A percentile compares a stretch with the other conserved stretches of the same genome.
These are phyloP conservation scores for Poteriospumella lacustris DNA, from an alignment of 108 stramenopile genomes.

Conservation along the genomic window DNA sequence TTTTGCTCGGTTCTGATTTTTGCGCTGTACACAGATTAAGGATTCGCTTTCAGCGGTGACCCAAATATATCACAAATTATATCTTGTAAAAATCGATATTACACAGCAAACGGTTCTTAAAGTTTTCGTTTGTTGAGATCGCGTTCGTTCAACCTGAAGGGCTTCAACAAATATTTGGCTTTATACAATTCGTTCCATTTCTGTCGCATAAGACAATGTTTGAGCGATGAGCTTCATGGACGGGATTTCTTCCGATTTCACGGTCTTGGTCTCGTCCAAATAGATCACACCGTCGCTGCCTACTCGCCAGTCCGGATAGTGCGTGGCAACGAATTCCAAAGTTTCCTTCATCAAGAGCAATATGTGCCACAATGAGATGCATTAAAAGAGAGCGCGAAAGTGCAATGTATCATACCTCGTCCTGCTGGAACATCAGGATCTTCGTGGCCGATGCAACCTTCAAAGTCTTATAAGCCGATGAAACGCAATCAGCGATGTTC, in stretches of 20 bases:
- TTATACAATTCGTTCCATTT: constrained; percentile 83
- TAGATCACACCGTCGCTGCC: constrained; percentile 53
- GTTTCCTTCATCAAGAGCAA: background rate
- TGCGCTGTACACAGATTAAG: constrained; percentile 18
- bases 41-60: no score
- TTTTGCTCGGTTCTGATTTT: constrained; percentile 11
- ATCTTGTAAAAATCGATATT: no score
- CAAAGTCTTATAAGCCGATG: constrained; percentile 39
- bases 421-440: constrained; percentile 74
- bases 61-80: no score
- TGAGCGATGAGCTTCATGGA: constrained; percentile 71
- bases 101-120: no score
- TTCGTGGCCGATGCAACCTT: constrained; percentile 42
- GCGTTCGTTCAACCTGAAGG: no score
- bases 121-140: no score
- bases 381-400: background rate
- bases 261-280: constrained; percentile 55
- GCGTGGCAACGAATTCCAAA: constrained; percentile 64
- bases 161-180: no score
- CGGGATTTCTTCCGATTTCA: constrained; percentile 67
- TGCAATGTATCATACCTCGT: constrained; percentile 59
- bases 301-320: constrained; percentile 74
- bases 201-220: constrained; percentile 74
- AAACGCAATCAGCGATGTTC: constrained; percentile 44
- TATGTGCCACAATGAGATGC: background rate